Evolutionary conservation across 2,329 filamentous ascomycete genomes (phyloP), one percentile per base, ranked within the genome.

Genomic region (Clarireedia sp.): DNA sequence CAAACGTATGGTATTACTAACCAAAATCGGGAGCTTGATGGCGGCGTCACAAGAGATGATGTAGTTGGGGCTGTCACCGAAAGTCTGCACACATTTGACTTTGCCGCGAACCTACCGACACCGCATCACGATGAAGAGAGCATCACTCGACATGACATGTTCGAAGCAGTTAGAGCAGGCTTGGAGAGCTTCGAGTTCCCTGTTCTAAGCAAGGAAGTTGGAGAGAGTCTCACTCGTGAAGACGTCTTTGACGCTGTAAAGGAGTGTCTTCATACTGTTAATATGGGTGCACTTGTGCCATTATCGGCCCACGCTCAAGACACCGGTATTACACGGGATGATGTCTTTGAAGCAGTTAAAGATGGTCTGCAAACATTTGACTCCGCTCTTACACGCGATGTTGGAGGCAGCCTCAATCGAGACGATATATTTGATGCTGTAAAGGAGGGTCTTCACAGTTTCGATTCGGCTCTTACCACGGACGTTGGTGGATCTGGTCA

Each of bases 401-500:
- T 57, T 1, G 45, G 48, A 21, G 54, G 45, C 5, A 51, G 75
- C n/a, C 72, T 89, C 47, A 85, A 83, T 63, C 82, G 87, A 62
- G 89, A 96, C 45, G 89, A 95, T 57, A 89, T 97, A 36, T 80
- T 97, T 2, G 80, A 87, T 29, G 90, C 91, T 5, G 87, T 97
- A 16, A 85, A 85, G 63, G 90, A 96, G 63, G 92, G 81, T 8
- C 73, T 86, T 3, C 71, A 75, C 51, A 72, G 71, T 3, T 73
- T 80, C 36, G 76, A 80, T 38, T 60, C 54, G 49, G 56, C 62
- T 29, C 23, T 62, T 16, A 64, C 55, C 47, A 89, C 95, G 50
- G 54, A 49, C 23, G 48, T 57, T 1, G 36, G 23, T 19, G 57
- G 54, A n/a, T 47, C 88, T 36, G 73, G 72, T 4, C 72, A 74